Evolutionary conservation across 495 filamentous ascomycete species (phyloP).

Genomic region (Hamigera avellanea): DNA sequence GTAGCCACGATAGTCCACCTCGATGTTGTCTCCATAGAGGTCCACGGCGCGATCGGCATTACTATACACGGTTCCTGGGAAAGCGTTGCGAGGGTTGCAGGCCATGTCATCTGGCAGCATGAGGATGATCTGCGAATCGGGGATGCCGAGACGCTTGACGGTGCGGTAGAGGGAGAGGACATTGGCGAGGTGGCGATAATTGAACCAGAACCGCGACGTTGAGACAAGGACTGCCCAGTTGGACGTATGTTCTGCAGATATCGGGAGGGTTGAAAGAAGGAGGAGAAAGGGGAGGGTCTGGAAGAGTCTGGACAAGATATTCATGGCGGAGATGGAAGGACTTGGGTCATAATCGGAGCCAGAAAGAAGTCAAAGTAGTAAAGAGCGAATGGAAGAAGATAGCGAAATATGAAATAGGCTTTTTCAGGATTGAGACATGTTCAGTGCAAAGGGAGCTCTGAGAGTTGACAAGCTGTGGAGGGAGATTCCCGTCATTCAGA

Average conservation of each 20-base stretch:
- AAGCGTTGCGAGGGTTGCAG: conserved; percentile 96
- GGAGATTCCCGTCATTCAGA: too few relatives aligned
- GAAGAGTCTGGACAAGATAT: conserved; percentile 15
- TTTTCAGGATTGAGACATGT: too few relatives aligned
- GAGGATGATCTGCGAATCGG: conserved; percentile 96
- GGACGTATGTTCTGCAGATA: conserved; percentile 73
- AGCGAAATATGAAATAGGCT: too few relatives aligned
- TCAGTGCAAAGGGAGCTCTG: too few relatives aligned
- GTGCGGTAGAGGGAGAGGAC: conserved; percentile 96
- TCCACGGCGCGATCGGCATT: conserved; percentile 93
- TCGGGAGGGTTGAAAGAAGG: conserved; percentile 31
- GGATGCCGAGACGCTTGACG: conserved; percentile 94
- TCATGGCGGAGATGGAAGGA: conserved; percentile 13
- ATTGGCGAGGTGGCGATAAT: conserved; percentile 97
- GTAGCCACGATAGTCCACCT: conserved; percentile 96
- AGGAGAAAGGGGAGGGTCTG: conserved; percentile 31
- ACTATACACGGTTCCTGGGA: conserved; percentile 96
- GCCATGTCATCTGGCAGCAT: conserved; percentile 99
- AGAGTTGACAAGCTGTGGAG: too few relatives aligned
- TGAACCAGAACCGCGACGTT: conserved; percentile 99
- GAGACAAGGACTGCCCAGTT: conserved; percentile 98
- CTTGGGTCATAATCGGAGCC: background rate
- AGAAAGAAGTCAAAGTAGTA: background rate
- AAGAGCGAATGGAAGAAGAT: too few relatives aligned
- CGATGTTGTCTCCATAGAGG: conserved; percentile 96